Evolutionary conservation across 495 filamentous ascomycete genomes (phyloP).

Genomic region (Lophiotrema nucula): DNA sequence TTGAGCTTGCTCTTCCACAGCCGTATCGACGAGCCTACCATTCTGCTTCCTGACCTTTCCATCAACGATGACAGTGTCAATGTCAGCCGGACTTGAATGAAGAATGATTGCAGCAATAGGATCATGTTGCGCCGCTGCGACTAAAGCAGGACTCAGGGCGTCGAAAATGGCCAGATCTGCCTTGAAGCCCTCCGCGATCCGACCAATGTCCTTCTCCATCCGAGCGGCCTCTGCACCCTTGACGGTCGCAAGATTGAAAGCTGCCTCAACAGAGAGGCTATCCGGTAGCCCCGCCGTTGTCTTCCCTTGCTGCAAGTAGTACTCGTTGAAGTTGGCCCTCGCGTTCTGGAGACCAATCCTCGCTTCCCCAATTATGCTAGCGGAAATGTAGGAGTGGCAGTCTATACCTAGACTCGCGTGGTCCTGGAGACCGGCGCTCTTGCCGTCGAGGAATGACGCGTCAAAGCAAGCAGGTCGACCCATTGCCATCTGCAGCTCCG

Average conservation of each 20-base stretch:
- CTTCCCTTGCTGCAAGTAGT: conserved; percentile 36
- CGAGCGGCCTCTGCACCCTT: conserved; percentile 47
- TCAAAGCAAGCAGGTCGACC: conserved; percentile 14
- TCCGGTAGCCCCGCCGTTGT: conserved; percentile 37
- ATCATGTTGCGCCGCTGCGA: conserved; percentile 46
- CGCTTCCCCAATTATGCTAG: conserved; percentile 48
- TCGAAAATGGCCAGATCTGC: conserved; percentile 53
- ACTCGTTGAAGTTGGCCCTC: conserved; percentile 38
- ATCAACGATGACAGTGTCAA: conserved; percentile 52
- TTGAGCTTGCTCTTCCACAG: conserved; percentile 28
- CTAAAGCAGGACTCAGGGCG: conserved; percentile 44
- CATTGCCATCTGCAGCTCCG: conserved; percentile 35
- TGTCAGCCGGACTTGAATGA: conserved; percentile 47
- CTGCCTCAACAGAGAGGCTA: conserved; percentile 43
- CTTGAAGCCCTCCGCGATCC: conserved; percentile 47
- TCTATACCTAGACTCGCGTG: conserved; percentile 49
- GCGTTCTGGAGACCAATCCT: conserved; percentile 46
- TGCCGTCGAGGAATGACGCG: conserved; percentile 2
- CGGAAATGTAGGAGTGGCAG: conserved; percentile 48
- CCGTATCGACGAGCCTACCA: conserved; percentile 35
- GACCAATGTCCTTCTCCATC: conserved; percentile 47
- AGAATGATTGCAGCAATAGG: conserved; percentile 50
- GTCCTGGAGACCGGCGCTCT: conserved; percentile 1
- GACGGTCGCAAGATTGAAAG: conserved; percentile 52
- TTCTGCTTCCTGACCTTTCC: conserved; percentile 45